Evolutionary conservation across 2,329 filamentous ascomycete genomes (phyloP), one percentile per base, ranked within the genome.

Genomic region (Fusarium goolgardi): DNA sequence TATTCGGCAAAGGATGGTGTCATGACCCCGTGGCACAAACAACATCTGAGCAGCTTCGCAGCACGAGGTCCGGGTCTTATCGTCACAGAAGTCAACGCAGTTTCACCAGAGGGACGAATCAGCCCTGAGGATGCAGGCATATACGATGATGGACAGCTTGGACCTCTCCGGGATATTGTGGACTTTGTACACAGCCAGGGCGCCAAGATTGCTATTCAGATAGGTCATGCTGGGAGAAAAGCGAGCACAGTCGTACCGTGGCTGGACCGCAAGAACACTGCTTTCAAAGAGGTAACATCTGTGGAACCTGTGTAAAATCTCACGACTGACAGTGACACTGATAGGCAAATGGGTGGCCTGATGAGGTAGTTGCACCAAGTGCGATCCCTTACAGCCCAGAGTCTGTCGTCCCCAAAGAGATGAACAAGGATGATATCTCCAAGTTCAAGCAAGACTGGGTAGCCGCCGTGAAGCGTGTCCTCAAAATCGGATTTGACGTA

Each of bases 111-210:
- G 67, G 91, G 91, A 12, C 84, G 91, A 23, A 93, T 93, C 77
- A 91, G 90, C 0, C 91, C 90, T 0, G 82, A 91, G 71, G 89
- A 91, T 71, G 76, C 78, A 13, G 90, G 91, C 0, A 76, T 94
- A 4, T 94, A 91, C 90, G 84, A 88, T 60, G 91, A 94, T 74
- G 85, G 83, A 2, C 91, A 94, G 69, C 87, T 90, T 56, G 88
- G 82, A 61, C 83, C 84, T 0, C 77, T 91, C 45, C 83, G 81
- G 64, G 80, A 82, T 31, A 82, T 90, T 11, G 84, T 88, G 3
- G 89, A 92, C 44, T 92, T 92, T 59, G 87, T 86, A 0, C 72
- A 74, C 31, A 85, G 83, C 20, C 90, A 92, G 74, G 82, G 81
- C 67, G 87, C 89, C 73, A 84, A 87, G 50, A 89, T 92, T 60